These are phyloP conservation scores for Gyromitra esculenta DNA, from an alignment of 2,329 filamentous ascomycete genomes.

Conservation along the genomic window DNA sequence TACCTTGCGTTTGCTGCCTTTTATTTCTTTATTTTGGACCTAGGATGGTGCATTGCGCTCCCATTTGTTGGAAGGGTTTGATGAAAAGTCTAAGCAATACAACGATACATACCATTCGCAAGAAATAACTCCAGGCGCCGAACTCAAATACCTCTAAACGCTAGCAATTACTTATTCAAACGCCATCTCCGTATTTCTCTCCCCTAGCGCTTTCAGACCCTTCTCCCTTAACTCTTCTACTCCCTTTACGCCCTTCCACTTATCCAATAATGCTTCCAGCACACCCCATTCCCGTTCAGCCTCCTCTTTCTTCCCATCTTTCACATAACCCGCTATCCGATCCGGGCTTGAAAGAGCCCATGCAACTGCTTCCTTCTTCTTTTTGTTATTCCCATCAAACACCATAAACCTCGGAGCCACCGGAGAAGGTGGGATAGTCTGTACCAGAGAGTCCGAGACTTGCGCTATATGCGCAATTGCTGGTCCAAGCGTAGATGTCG, in stretches of 20 bases:
- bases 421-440: conserved; percentile 62
- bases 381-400: conserved; percentile 57
- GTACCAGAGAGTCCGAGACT: conserved; percentile 62
- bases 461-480: conserved; percentile 77
- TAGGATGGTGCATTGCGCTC: neutral
- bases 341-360: conserved; percentile 72
- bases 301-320: conserved; percentile 69
- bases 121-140: conserved; percentile 39
- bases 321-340: conserved; percentile 68
- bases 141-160: conserved; percentile 9
- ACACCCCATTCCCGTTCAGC: conserved; percentile 69
- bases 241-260: conserved; percentile 68
- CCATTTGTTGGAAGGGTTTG: neutral
- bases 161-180: conserved; percentile 12
- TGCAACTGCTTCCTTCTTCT: conserved; percentile 68
- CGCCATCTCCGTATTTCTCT: conserved; percentile 15
- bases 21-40: neutral
- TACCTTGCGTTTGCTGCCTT: conserved; percentile 3
- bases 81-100: neutral
- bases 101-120: neutral
- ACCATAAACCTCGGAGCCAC: conserved; percentile 58
- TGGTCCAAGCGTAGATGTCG: conserved; percentile 76
- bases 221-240: conserved; percentile 62
- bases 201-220: conserved; percentile 37
- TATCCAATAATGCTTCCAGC: conserved; percentile 65